These are phyloP conservation scores for Microbotryomycetes sp. DNA, from an alignment of 1,284 basidiomycete species.

Conservation along the genomic window DNA sequence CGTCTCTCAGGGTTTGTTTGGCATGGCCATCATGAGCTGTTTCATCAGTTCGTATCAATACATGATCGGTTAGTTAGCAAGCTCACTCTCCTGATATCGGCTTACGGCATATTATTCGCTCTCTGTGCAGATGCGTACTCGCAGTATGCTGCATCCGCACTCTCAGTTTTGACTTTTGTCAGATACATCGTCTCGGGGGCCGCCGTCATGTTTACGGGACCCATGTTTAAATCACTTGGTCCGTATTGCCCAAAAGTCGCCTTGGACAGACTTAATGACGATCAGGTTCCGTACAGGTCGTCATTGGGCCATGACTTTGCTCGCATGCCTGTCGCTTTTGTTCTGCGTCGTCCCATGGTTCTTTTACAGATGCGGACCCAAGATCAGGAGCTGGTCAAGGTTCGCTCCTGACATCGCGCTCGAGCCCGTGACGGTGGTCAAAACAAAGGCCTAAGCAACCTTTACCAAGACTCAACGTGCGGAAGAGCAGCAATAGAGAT, in stretches of 20 bases:
- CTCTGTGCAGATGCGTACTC: conserved; percentile 3
- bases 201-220: conserved; percentile 9
- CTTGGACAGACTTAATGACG: no score
- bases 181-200: conserved; percentile 10
- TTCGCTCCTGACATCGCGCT: conserved; percentile 2
- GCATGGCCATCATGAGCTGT: conserved; percentile 1
- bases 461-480: no score
- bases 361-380: neutral
- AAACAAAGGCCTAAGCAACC: no score
- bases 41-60: conserved; percentile 15
- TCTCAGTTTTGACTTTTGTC: conserved; percentile 5
- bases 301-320: conserved; percentile 2
- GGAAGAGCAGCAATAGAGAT: no score
- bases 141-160: conserved; percentile 1
- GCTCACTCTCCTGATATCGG: no score
- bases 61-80: conserved; percentile 11
- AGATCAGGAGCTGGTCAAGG: conserved; percentile 1
- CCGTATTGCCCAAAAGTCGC: no score
- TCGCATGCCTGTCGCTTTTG: conserved; percentile 1
- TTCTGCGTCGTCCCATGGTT: neutral
- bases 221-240: conserved; percentile 5
- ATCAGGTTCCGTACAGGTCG: neutral
- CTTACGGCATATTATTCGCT: neutral
- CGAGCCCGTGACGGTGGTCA: neutral
- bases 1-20: conserved; percentile 10